A percentile compares a stretch with the other conserved stretches of the same genome.
These are phyloP conservation scores for Rubia balearica DNA, from an alignment of 305 asterid genomes.

Conservation along the genomic window DNA sequence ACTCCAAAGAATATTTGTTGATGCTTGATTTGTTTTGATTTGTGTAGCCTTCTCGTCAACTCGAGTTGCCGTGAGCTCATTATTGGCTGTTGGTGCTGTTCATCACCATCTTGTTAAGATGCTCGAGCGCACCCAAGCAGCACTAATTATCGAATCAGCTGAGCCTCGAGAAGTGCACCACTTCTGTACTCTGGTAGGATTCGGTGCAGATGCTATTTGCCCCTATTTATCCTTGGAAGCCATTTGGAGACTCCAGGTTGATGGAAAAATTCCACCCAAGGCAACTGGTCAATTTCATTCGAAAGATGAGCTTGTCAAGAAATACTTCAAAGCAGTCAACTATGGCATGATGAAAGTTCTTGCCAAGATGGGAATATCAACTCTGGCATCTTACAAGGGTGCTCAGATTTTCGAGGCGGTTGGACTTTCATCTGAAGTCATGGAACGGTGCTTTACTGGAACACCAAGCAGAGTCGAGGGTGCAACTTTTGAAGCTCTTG, in stretches of 20 bases:
- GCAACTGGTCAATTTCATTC: conserved; percentile 70
- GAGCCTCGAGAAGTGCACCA: conserved; percentile 99
- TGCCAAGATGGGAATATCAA: conserved; percentile 99
- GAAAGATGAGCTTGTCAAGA: conserved; percentile 79
- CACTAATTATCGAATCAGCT: conserved; percentile 85
- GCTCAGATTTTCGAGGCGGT: conserved; percentile 99
- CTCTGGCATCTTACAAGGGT: conserved; percentile 97
- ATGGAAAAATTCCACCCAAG: conserved; percentile 92
- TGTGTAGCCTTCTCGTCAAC: conserved; percentile 67
- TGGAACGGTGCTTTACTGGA: conserved; percentile 87
- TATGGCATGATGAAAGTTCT: conserved; percentile 99
- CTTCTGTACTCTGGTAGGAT: conserved; percentile 95
- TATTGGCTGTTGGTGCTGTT: conserved; percentile 96
- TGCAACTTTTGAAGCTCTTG: conserved; percentile 94
- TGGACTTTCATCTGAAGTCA: conserved; percentile 98
- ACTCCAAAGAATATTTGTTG: neutral
- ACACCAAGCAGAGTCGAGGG: conserved; percentile 99
- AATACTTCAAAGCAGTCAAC: conserved; percentile 75
- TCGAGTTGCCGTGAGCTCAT: conserved; percentile 90
- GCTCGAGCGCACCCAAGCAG: conserved; percentile 90
- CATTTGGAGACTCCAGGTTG: conserved; percentile 91
- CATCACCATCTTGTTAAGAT: conserved; percentile 93
- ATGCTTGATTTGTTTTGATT: conserved; percentile 9
- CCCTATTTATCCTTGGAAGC: conserved; percentile 93
- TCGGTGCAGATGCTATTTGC: conserved; percentile 97